These are phyloP conservation scores for Phialemoniopsis sp. DNA, from an alignment of 2,329 filamentous ascomycete species.

Conservation along the genomic window DNA sequence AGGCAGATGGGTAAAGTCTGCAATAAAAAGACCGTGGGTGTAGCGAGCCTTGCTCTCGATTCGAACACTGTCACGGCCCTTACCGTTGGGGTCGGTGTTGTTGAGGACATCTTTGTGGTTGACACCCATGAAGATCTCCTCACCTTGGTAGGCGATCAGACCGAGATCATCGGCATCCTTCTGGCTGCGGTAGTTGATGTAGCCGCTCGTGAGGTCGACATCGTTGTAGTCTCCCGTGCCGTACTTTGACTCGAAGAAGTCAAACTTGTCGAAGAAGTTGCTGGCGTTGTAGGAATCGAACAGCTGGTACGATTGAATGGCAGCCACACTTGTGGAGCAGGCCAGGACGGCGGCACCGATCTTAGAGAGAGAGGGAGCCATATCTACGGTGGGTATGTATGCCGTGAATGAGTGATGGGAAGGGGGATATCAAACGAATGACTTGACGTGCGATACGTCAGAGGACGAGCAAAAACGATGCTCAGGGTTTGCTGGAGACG, in stretches of 20 bases:
- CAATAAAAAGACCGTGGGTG: conserved; percentile 63
- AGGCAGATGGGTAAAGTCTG: conserved; percentile 68
- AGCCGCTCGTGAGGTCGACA: conserved; percentile 60
- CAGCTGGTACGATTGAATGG: conserved; percentile 28
- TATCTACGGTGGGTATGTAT: conserved; percentile 15
- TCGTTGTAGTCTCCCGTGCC: conserved; percentile 12
- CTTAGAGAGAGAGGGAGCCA: conserved; percentile 35
- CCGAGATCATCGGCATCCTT: conserved; percentile 26
- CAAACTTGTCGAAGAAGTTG: conserved; percentile 46
- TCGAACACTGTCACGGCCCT: conserved; percentile 54
- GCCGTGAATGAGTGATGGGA: conserved; percentile 6
- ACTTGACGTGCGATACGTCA: conserved; percentile 40
- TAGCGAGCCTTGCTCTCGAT: conserved; percentile 60
- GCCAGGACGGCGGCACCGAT: conserved; percentile 32
- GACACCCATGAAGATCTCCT: conserved; percentile 33
- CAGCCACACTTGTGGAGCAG: conserved; percentile 21
- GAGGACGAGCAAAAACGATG: conserved; percentile 28
- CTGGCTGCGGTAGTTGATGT: conserved; percentile 48
- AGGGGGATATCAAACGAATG: conserved; percentile 24
- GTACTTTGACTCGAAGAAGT: conserved; percentile 27
- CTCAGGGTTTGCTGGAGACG: conserved; percentile 20
- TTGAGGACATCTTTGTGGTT: conserved; percentile 18
- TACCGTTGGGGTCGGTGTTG: conserved; percentile 14
- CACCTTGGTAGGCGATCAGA: conserved; percentile 23
- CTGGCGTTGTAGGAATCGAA: conserved; percentile 31